Evolutionary conservation across 2,329 filamentous ascomycete genomes (phyloP).

Genomic region (Botrytis byssoidea): DNA sequence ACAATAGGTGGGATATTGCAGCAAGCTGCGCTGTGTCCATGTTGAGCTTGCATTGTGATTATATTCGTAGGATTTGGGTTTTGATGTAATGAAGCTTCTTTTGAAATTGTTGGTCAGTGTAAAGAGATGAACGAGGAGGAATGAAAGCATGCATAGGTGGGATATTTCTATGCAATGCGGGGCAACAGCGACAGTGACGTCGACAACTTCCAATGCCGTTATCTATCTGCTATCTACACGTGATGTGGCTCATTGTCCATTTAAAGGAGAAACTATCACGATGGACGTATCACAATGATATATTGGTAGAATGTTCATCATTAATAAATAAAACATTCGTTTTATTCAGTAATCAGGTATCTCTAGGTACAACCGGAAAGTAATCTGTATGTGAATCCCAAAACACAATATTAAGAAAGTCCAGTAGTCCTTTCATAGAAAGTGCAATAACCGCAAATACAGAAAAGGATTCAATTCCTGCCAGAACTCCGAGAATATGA

Average conservation of each 20-base stretch:
- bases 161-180: not conserved
- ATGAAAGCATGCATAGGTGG: not conserved
- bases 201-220: constrained; percentile 1
- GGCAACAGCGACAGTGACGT: constrained; percentile 15
- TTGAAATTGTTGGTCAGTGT: not conserved
- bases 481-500: constrained; percentile 16
- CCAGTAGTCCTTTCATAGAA: not conserved
- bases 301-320: not conserved
- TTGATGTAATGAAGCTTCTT: not conserved
- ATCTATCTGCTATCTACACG: constrained; percentile 11
- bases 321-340: too few species aligned
- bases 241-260: not conserved
- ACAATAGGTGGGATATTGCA: constrained; percentile 59
- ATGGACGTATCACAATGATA: not conserved
- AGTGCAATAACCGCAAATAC: not conserved
- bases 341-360: not conserved
- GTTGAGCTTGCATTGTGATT: constrained; percentile 26
- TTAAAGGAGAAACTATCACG: not conserved
- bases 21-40: constrained; percentile 55
- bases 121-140: not conserved
- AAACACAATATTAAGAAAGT: constrained; percentile 1
- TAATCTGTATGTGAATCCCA: constrained; percentile 8
- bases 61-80: not conserved
- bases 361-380: not conserved
- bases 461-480: not conserved